phyloP scores from a whole-genome alignment of 306 rosid species.

The Casuarina equisetifolia region DNA sequence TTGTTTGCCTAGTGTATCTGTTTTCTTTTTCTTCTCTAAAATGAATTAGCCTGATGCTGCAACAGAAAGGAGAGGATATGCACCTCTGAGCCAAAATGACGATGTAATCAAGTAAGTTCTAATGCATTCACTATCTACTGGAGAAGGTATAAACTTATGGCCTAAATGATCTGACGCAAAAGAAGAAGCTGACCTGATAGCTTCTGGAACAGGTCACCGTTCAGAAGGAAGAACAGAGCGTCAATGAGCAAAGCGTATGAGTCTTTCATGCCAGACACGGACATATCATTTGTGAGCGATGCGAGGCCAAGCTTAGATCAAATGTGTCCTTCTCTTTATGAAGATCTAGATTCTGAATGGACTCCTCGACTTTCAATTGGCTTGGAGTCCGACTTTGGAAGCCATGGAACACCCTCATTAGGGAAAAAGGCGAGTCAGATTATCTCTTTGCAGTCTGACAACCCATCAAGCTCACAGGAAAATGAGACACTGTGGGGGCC shows the following conservation, averaged over 20 bases:
- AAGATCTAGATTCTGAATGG: constrained; percentile 36
- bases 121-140: neutral
- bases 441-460: constrained; percentile 21
- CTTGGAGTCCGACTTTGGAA: constrained; percentile 50
- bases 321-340: constrained; percentile 40
- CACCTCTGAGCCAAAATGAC: constrained; percentile 16
- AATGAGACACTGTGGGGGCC: constrained; percentile 33
- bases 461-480: constrained; percentile 44
- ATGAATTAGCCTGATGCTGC: constrained; percentile 25
- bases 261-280: constrained; percentile 42
- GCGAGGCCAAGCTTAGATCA: constrained; percentile 61
- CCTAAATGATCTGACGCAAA: neutral
- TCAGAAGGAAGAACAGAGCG: constrained; percentile 41
- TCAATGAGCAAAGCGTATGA: constrained; percentile 42
- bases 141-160: constrained; percentile 1
- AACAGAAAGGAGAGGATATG: constrained; percentile 26
- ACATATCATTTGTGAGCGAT: constrained; percentile 73
- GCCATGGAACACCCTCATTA: constrained; percentile 44
- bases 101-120: constrained; percentile 59
- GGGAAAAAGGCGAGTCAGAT: constrained; percentile 46
- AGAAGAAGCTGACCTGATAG: constrained; percentile 25
- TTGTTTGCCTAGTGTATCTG: neutral
- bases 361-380: constrained; percentile 37
- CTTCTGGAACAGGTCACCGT: constrained; percentile 65
- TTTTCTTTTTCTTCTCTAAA: constrained; percentile 14